Base-by-base conservation (phyloP, 768 basidiomycete species). In the Pleurotus citrinopileatus region DNA sequence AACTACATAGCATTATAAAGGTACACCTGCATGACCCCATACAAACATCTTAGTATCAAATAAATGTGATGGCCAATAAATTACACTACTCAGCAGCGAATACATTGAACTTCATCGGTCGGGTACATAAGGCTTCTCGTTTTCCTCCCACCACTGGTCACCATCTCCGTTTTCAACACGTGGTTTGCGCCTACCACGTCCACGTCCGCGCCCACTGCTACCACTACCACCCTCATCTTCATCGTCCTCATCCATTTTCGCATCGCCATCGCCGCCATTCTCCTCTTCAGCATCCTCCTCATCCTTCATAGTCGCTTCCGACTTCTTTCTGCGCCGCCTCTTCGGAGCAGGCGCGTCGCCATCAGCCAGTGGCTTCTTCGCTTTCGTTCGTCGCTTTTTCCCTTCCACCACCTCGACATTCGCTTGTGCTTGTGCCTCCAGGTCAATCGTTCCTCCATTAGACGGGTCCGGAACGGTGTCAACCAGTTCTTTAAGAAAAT, bases 401-500 rank as follows among this genome's bases (percentile, higher is more conserved):
- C 66, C 70, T 46, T 83, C 80, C 5, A 74, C 70, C 19, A 69
- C 75, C 61, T 87, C 87, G 7, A n/a, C 48, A 9, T 25, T 25
- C 12, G 48, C 34, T 26, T 34, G 34, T 13, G 28, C 34, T 13
- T 51, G 48, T 12, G 76, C 75, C 43, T 87, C 86, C 13, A 91
- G 67, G 61, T 89, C 84, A 38, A 89, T 82, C 0, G 87, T 91
- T 2, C 87, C 90, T 9, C 91, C 89, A 17, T 84, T 84, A 3
- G 90, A 88, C 0, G 94, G 94, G 68, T 98, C 94, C 0, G 91
- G 88, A 4, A 96, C 84, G 29, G 76, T 72, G 63, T 89, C 84
- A 20, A 96, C 94, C 50, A 97, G 84, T 65, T 98, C 94, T 65
- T 91, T 89, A 27, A 98, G 80, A 70, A 98, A 98, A 68, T 98